These are phyloP conservation scores for Glarea lozoyensis DNA, from an alignment of 495 filamentous ascomycete species.

Conservation along the genomic window DNA sequence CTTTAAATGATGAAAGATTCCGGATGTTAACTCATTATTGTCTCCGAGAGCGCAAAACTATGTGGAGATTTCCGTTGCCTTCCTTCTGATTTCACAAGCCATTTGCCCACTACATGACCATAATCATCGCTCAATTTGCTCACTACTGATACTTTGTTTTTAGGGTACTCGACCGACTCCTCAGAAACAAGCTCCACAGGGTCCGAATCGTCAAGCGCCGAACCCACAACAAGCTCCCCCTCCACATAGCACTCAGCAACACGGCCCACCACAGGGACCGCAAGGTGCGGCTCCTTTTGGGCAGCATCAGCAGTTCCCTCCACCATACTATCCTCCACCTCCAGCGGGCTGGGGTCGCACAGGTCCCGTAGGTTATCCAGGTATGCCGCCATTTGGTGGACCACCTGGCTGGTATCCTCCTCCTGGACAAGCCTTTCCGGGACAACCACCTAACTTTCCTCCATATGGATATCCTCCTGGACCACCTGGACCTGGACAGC, in stretches of 20 bases:
- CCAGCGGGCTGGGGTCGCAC: conserved; percentile 47
- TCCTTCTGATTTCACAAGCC: conserved; percentile 77
- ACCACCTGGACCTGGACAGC: conserved; percentile 40
- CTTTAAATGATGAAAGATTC: conserved; percentile 67
- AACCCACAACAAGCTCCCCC: conserved; percentile 25
- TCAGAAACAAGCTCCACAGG: conserved; percentile 14
- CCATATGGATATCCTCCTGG: conserved; percentile 37
- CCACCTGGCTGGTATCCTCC: conserved; percentile 74
- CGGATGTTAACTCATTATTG: conserved; percentile 69
- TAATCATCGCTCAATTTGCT: too few relatives aligned
- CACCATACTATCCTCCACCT: conserved; percentile 39
- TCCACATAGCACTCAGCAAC: conserved; percentile 31
- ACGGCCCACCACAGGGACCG: conserved; percentile 23
- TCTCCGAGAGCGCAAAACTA: conserved; percentile 86
- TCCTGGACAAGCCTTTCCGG: conserved; percentile 71
- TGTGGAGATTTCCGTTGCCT: conserved; percentile 99
- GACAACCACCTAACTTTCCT: conserved; percentile 37
- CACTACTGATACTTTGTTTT: conserved; percentile 9
- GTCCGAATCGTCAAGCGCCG: conserved; percentile 17
- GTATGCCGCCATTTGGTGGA: conserved; percentile 48
- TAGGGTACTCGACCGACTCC: conserved; percentile 29
- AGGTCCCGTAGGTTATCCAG: conserved; percentile 49
- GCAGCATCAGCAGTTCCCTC: conserved; percentile 35
- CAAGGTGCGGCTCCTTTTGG: conserved; percentile 48
- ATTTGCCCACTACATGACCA: conserved; percentile 12